phyloP scores from a whole-genome alignment of 192 early-diverging fungal genomes.

The Linnemannia zychae region DNA sequence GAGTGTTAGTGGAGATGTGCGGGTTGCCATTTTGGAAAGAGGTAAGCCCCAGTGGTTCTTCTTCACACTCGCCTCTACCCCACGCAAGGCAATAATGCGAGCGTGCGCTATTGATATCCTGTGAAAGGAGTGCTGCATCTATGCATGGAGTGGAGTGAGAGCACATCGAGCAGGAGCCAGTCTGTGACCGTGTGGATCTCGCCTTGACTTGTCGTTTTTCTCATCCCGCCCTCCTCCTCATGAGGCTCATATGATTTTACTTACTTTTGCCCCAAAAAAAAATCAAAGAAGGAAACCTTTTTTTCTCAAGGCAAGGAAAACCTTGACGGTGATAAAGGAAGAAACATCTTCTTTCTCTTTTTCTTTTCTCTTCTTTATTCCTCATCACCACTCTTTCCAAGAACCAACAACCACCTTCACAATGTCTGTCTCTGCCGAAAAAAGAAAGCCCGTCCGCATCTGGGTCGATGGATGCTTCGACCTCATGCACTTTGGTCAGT shows the following conservation, averaged over 20 bases:
- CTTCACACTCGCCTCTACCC: background rate
- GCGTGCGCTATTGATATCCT: background rate
- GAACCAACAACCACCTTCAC: background rate
- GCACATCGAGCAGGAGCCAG: background rate
- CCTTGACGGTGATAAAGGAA: background rate
- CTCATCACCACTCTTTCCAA: constrained; percentile 13
- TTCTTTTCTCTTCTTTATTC: constrained; percentile 3
- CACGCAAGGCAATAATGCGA: background rate
- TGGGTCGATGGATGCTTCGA: constrained; percentile 98
- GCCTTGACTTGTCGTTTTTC: background rate
- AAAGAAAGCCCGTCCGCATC: constrained; percentile 62
- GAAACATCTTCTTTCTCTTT: background rate
- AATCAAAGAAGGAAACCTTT: background rate
- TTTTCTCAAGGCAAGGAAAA: background rate
- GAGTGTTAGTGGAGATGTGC: background rate
- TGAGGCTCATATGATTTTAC: constrained; percentile 14
- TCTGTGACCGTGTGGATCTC: background rate
- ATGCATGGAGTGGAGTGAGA: background rate
- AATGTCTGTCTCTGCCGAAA: constrained; percentile 41
- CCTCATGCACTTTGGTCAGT: constrained; percentile 92
- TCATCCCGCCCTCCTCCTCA: background rate
- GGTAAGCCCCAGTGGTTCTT: background rate
- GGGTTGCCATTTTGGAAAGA: background rate
- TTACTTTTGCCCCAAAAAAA: constrained; percentile 17
- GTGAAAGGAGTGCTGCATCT: background rate